Evolutionary conservation across 2,329 filamentous ascomycete species (phyloP), one percentile per base, ranked within the genome.

Genomic region (Botrytis elliptica): DNA sequence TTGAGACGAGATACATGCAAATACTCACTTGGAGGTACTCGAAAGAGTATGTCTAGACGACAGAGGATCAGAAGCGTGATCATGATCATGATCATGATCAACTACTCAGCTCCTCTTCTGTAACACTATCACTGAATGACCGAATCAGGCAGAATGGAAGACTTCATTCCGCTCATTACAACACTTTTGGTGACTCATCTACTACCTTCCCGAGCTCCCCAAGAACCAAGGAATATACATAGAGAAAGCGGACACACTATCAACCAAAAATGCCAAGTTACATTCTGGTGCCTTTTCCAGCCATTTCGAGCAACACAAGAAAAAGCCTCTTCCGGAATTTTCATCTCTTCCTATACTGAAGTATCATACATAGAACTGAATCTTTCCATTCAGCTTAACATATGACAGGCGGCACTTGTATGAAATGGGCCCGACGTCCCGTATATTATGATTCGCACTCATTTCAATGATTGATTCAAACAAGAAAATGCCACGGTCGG

Each of bases 131-230:
- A 63, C 25, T 9, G 5, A 40, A 52, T 40, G 22, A 42, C 42
- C 40, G 46, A 3, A 71, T 71, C 57, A 71, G 69, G 69, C 42
- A 65, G 59, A 65, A 71, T 40, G 33, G 36, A 25, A 33, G 25
- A 36, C 25, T 42, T 33, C 36, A 38, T 33, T 18, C 49, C 16
- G 49, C 18, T 57, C 8, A 22, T 68, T 36, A 68, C 65, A 29
- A 42, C 25, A 22, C 16, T 40, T 29, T 25, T 22, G 46, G 38
- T 42, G 25, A 5, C 57, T 64, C 46, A 40, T 20, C 38, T 42
- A 40, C 42, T 29, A 22, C 29, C 20, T 66, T 6, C 8, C 44
- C 20, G 2, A n/a, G 46, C 14, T 57, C n/a, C 16, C 6, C 52
- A 57, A 18, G 52, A 46, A 49, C 10, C 12, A 22, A 66, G 29